These are phyloP conservation scores for Sequoia sempervirens DNA, from an alignment of 75 land plant genomes.

Conservation along the genomic window DNA sequence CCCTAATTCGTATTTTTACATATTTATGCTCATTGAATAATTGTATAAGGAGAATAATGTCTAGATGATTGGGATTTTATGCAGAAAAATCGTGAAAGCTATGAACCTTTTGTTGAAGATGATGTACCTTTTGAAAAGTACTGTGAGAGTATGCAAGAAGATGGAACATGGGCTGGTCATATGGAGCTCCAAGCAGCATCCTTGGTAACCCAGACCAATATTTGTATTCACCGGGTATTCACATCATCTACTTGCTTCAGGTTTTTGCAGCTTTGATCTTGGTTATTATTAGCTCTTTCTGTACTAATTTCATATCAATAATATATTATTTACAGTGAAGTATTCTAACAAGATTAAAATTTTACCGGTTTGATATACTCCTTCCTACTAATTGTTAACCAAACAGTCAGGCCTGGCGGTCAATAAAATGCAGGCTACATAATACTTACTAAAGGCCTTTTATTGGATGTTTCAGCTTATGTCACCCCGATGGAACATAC, in stretches of 20 bases:
- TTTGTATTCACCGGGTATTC: conserved; percentile 82
- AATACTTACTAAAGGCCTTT: neutral
- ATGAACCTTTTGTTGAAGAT: conserved; percentile 96
- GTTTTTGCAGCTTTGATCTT: conserved; percentile 1
- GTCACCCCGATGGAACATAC: conserved; percentile 86
- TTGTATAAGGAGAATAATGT: neutral
- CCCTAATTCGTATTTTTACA: neutral
- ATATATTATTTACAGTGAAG: neutral
- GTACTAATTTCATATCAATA: neutral
- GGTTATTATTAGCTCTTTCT: neutral
- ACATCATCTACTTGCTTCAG: neutral
- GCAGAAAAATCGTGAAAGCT: conserved; percentile 76
- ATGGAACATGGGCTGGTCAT: conserved; percentile 94
- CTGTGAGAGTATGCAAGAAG: conserved; percentile 69
- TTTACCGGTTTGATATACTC: neutral
- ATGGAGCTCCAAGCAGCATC: conserved; percentile 95
- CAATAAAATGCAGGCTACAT: neutral
- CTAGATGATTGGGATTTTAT: conserved; percentile 5
- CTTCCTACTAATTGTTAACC: neutral
- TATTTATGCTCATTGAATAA: neutral
- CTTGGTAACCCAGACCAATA: conserved; percentile 74
- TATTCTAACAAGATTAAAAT: neutral
- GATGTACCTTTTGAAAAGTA: conserved; percentile 91
- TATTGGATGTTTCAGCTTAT: conserved; percentile 35
- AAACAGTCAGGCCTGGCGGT: neutral